Base-by-base conservation (phyloP, 2,329 filamentous ascomycete genomes). In the Arachnomyces sp. region DNA sequence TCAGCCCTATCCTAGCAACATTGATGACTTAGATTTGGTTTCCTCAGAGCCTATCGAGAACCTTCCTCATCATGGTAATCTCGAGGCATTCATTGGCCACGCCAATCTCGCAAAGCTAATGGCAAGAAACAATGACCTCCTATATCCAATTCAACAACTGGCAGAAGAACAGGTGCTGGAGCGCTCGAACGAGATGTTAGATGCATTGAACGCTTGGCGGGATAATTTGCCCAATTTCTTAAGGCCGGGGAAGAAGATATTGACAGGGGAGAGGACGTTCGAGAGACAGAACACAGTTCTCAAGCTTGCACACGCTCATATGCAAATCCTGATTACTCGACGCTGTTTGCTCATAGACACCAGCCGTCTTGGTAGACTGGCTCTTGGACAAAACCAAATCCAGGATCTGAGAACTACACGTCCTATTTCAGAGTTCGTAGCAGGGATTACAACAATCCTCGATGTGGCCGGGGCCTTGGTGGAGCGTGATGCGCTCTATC, bases 11-110 rank as follows among this genome's bases (percentile, higher is more conserved):
- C 77, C 77, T 3, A 55, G 60, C 16, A 63, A 64, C 39, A 65
- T 77, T 32, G 74, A 77, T 40, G 76, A 81, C 43, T 71, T 76
- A 29, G 68, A 77, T 20, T 70, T 81, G 58, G 65, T 70, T 1
- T 49, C 65, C 7, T 51, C 65, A 25, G 59, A 72, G 16, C 52
- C 64, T 6, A 45, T 49, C 2, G 43, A 58, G 2, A 53, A 60
- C 15, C 55, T 52, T 3, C 48, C 46, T 28, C 39, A 43, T 25
- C 49, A 50, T 18, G 49, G 47, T n/a, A 49, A 50, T 13, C 32
- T 50, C 2, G 49, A 50, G 36, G 48, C 46, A 5, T 25, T 25
- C 20, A 25, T 25, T 25, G 20, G 20, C 20, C 20, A 25, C 9
- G 46, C 48, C 8, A 40, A 44, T 15, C 29, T 51, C 8, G 47